Evolutionary conservation across 495 filamentous ascomycete species (phyloP).

Genomic region (Aspergillus nanangensis): DNA sequence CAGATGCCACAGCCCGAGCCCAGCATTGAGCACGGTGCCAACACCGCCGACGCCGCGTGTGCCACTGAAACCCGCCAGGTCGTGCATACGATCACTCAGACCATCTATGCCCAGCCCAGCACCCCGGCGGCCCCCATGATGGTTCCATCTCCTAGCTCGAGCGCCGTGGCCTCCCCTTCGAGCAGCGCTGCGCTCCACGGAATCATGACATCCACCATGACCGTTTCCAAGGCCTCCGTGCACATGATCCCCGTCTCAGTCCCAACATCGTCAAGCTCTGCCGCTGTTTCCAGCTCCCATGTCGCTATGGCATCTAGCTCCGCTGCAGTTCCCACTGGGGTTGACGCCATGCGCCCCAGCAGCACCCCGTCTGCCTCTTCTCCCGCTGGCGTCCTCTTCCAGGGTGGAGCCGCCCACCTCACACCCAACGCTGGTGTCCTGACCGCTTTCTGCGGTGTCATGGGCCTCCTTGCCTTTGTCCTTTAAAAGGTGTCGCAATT

Average conservation of each 20-base stretch:
- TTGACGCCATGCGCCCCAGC: neutral
- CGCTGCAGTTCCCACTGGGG: slow-evolving; percentile 1
- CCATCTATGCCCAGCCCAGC: neutral
- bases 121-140: too few species aligned
- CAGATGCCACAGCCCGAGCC: too few species aligned
- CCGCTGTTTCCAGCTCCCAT: slow-evolving; percentile 11
- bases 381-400: slow-evolving; percentile 18
- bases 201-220: slow-evolving; percentile 4
- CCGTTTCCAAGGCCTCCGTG: slow-evolving; percentile 9
- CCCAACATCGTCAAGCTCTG: slow-evolving; percentile 14
- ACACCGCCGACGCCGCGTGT: neutral
- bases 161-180: neutral
- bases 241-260: slow-evolving; percentile 31
- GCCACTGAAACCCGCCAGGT: slow-evolving; percentile 1
- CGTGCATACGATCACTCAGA: slow-evolving; percentile 7
- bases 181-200: neutral
- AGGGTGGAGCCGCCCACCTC: slow-evolving; percentile 22
- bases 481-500: slow-evolving; percentile 16
- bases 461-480: slow-evolving; percentile 29
- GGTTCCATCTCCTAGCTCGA: neutral
- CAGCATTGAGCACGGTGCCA: neutral
- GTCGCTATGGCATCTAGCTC: slow-evolving; percentile 11
- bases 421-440: slow-evolving; percentile 20
- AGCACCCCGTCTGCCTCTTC: slow-evolving; percentile 9
- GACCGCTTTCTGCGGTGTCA: slow-evolving; percentile 22